Base-by-base conservation (phyloP, 352 stramenopile species). In the Phytophthora idaei region DNA sequence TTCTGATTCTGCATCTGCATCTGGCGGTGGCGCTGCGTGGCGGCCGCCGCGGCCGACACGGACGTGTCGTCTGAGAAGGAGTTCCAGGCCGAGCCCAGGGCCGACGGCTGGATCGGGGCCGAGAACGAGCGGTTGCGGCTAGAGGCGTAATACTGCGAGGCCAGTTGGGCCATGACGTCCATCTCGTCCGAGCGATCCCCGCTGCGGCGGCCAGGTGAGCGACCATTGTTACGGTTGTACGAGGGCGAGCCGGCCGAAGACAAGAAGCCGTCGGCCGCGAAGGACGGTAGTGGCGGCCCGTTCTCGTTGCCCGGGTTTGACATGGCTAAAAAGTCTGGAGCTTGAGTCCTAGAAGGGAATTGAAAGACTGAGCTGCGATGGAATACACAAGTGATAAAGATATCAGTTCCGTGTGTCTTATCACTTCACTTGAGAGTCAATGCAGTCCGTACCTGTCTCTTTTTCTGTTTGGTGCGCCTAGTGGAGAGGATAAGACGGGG, bases 111-210 rank as follows among this genome's bases (percentile, higher is more conserved):
- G 28, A 93, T 89, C 15, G 81, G 85, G 25, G 83, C 85, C 57
- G 83, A 93, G 51, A 78, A 85, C 55, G 83, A 90, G 32, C 85
- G 85, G 67, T 87, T 92, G 52, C 81, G 81, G 42, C 80, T 87
- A 11, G 75, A 70, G 31, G 76, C 76, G 71, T 93, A 94, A 51
- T 94, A 94, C 69, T 93, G 85, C 37, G 82, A 93, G 37, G 86
- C 86, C 34, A 94, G 61, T 67, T 94, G 86, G 47, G 86, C 83
- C 84, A 94, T 92, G 32, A 94, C 82, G 61, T 94, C 86, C 67
- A 93, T 83, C 59, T 87, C 82, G 27, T 73, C 63, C 21, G 37
- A 57, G 46, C 63, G 53, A 14, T 69, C 58, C 6, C 37, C 60
- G 45, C 52, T 49, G 39, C 34, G 41, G 10, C 45, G 58, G 48